Percentiles rank a stretch among this genome's conserved stretches.
Conservation (phyloP, 352 stramenopile species). For the Globisporangium nodosum region DNA sequence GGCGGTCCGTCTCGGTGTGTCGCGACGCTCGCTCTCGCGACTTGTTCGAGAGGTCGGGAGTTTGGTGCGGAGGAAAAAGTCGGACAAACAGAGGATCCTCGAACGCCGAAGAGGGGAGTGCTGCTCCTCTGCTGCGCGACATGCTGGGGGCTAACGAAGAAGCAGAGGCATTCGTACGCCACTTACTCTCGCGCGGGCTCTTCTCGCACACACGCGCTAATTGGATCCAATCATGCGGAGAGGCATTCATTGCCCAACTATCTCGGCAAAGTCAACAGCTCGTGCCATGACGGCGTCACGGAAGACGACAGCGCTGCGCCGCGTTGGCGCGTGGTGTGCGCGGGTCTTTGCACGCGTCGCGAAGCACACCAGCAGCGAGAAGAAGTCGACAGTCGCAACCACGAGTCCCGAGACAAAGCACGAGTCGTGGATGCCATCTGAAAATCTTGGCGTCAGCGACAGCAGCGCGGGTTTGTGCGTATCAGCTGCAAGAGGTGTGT, state of each 20-base stretch:
- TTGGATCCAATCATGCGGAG: too few species aligned
- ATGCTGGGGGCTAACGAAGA: too few species aligned
- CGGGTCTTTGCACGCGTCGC: constrained; percentile 4
- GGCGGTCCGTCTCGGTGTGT: too few species aligned
- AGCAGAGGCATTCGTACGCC: too few species aligned
- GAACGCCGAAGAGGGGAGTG: too few species aligned
- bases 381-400: background rate
- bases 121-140: too few species aligned
- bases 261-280: background rate
- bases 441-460: background rate
- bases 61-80: too few species aligned
- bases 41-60: too few species aligned
- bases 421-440: constrained; percentile 9
- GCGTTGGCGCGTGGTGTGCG: constrained; percentile 10
- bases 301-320: constrained; percentile 1
- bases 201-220: too few species aligned
- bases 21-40: too few species aligned
- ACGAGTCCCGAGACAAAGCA: constrained; percentile 5
- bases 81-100: too few species aligned
- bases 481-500: background rate
- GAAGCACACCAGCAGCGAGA: background rate
- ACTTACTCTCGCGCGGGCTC: too few species aligned
- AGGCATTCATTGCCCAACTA: background rate
- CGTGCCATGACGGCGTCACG: background rate
- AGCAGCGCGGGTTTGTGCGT: background rate